Evolutionary conservation across 2,329 filamentous ascomycete genomes (phyloP), one percentile per base, ranked within the genome.

Genomic region (Talaromyces sp.): DNA sequence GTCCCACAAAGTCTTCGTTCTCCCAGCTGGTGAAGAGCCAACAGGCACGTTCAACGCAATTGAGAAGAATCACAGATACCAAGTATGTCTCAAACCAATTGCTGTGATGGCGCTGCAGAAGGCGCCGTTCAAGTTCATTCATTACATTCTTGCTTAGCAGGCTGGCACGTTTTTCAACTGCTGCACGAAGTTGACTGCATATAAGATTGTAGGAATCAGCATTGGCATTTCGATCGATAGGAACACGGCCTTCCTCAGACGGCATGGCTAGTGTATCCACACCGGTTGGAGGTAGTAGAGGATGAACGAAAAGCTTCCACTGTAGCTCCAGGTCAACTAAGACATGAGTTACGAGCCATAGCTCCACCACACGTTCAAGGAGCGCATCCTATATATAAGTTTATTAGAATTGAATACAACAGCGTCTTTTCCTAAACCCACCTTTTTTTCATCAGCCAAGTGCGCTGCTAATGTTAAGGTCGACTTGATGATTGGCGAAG

Each of bases 61-160:
- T 82, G 22, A 86, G 71, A 0, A 85, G 72, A 15, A 85, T 75
- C n/a, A 85, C 73, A 0, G 81, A 77, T 5, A 80, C 78, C n/a
- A 86, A 69, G 65, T 84, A 84, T 0, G 82, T 85, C 60, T 82
- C 80, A 57, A 85, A 84, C 46, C 77, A 77, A 53, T 79, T 80
- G 21, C 77, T 78, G 66, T 83, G 80, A 64, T 82, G 79, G 11
- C 81, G 80, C 63, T 83, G 81, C 7, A 85, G 74, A 4, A 85
- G 70, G n/a, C 82, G 78, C 17, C 81, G 78, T 65, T 86, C 83
- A 1, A 85, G 75, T 59, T 84, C 82, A 61, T 82, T 83, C 76
- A 85, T 80, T 35, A 84, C 77, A 9, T 72, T 72, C 56, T 81
- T 83, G 62, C 78, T 78, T 5, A 84, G 71, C 54, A 74, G 73